These are phyloP conservation scores for Fraxinus greggii DNA, from an alignment of 305 asterid genomes.

Conservation along the genomic window DNA sequence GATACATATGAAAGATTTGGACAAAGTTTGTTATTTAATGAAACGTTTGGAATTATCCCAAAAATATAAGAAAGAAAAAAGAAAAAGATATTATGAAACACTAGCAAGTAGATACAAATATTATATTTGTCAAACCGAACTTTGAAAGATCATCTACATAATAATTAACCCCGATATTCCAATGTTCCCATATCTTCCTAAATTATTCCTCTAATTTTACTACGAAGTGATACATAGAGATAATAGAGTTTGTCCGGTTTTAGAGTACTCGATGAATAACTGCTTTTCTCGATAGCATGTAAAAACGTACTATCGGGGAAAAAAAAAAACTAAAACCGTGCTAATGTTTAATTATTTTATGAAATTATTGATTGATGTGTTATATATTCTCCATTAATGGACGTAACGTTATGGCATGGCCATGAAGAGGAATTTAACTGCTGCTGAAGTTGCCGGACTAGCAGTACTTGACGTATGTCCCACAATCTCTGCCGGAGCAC, in stretches of 20 bases:
- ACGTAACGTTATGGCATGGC: constrained; percentile 39
- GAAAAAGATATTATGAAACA: background rate
- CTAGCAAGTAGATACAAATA: background rate
- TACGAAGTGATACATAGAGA: constrained; percentile 4
- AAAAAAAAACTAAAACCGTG: background rate
- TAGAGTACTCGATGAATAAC: background rate
- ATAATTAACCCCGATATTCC: background rate
- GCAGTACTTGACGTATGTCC: constrained; percentile 44
- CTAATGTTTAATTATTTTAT: background rate
- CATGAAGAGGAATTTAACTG: constrained; percentile 40
- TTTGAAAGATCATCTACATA: background rate
- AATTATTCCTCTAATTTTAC: constrained; percentile 21
- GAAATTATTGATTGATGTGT: constrained; percentile 38
- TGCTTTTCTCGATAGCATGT: background rate
- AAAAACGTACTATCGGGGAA: too few species aligned
- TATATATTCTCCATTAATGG: constrained; percentile 30
- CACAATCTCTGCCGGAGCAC: constrained; percentile 42
- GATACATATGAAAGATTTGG: too few species aligned
- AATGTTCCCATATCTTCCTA: background rate
- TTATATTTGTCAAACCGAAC: background rate
- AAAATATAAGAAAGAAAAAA: too few species aligned
- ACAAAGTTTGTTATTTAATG: too few species aligned
- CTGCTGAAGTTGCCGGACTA: constrained; percentile 40
- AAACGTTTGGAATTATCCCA: too few species aligned
- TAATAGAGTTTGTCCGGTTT: background rate